Conservation (phyloP, 441 rosid species). For the Populus hybrid region DNA sequence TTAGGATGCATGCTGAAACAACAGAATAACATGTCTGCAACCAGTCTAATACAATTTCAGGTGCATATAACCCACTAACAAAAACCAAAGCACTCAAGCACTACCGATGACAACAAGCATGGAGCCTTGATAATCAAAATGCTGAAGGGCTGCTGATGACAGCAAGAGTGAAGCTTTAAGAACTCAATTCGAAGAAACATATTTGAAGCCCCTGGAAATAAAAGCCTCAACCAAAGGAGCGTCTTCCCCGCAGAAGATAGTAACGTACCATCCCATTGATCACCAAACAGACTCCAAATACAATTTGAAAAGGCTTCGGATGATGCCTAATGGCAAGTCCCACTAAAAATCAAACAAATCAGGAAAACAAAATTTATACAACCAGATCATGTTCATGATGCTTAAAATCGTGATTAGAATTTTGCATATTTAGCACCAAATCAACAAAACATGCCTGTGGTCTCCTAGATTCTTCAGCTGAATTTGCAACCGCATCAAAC, state of each 20-base stretch:
- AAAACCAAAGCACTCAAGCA: constrained; percentile 4
- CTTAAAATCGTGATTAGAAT: neutral
- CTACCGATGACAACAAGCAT: neutral
- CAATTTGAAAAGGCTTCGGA: constrained; percentile 90
- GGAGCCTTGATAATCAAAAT: neutral
- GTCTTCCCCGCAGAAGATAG: constrained; percentile 71
- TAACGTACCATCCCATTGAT: constrained; percentile 95
- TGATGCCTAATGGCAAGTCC: constrained; percentile 83
- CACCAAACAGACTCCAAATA: constrained; percentile 79
- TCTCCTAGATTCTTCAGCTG: constrained; percentile 89
- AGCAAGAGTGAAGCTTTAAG: too few relatives aligned
- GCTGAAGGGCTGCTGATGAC: too few relatives aligned
- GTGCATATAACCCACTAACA: constrained; percentile 11
- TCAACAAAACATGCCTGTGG: constrained; percentile 60
- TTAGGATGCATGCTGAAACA: constrained; percentile 86
- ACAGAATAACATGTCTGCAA: constrained; percentile 97
- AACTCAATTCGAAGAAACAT: constrained; percentile 32
- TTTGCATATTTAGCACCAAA: constrained; percentile 10
- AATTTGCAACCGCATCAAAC: constrained; percentile 97
- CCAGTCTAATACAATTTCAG: constrained; percentile 18
- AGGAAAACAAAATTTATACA: constrained; percentile 10
- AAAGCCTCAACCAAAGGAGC: constrained; percentile 92
- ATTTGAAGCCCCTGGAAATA: constrained; percentile 81
- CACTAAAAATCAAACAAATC: constrained; percentile 45
- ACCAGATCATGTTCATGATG: neutral